phyloP scores from a whole-genome alignment of 805 yeast species.

The Lipomyces spencermartinsiae region DNA sequence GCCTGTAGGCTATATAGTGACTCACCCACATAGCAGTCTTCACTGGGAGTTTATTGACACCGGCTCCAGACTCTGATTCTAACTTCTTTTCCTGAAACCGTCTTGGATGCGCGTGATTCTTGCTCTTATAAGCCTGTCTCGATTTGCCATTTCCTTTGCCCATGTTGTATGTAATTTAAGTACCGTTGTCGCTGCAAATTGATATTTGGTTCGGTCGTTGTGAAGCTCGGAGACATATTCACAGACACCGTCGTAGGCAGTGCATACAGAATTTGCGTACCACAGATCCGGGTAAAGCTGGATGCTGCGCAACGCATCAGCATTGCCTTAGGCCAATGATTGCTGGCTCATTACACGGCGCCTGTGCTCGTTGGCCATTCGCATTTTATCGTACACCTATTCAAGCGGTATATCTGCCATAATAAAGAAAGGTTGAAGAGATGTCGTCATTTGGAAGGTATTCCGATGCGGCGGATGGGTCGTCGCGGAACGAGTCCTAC shows the following conservation, averaged over 20 bases:
- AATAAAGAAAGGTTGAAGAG: background rate
- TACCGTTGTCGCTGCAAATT: background rate
- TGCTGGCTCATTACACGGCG: too few species aligned
- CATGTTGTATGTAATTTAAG: background rate
- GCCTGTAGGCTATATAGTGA: background rate
- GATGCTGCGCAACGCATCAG: background rate
- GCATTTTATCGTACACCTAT: background rate
- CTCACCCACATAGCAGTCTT: constrained; percentile 87
- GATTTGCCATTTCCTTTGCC: background rate
- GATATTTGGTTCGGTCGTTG: too few species aligned
- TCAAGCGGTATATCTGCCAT: background rate
- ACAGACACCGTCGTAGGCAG: too few species aligned
- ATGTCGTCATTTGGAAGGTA: constrained; percentile 32
- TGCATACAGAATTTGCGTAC: too few species aligned
- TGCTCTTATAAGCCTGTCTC: background rate
- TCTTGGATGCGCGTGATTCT: background rate
- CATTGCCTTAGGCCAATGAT: background rate
- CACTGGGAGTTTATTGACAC: constrained; percentile 45
- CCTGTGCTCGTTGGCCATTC: background rate
- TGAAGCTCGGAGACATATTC: too few species aligned
- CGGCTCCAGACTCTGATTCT: background rate
- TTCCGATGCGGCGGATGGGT: constrained; percentile 25
- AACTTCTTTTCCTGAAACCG: background rate
- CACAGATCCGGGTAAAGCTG: background rate
- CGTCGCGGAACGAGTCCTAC: constrained; percentile 40